Conservation (phyloP, 1,284 basidiomycete genomes). For the Puccinia horiana region DNA sequence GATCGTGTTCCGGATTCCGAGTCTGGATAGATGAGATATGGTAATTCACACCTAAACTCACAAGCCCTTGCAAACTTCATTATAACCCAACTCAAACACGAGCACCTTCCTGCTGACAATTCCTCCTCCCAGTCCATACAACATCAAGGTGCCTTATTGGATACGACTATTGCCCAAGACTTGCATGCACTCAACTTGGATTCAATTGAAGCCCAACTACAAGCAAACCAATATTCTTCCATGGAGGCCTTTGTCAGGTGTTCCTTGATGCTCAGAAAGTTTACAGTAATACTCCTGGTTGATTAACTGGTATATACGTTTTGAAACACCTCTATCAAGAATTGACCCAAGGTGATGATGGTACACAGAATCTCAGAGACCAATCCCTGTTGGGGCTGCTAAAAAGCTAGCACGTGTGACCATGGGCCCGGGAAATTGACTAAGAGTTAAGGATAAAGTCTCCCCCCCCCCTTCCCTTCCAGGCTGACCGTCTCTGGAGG, state of each 20-base stretch:
- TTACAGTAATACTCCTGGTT: conserved; percentile 28
- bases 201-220: conserved; percentile 10
- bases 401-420: conserved; percentile 74
- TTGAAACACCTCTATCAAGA: conserved; percentile 73
- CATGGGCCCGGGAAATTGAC: conserved; percentile 76
- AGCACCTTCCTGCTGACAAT: conserved; percentile 23
- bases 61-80: conserved; percentile 19
- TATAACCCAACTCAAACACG: conserved; percentile 19
- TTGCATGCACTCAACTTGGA: conserved; percentile 27
- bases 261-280: conserved; percentile 19
- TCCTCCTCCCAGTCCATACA: background rate
- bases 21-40: conserved; percentile 36
- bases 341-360: conserved; percentile 65
- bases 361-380: conserved; percentile 53
- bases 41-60: conserved; percentile 8
- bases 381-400: conserved; percentile 65
- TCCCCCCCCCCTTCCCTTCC: too few relatives aligned
- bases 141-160: background rate
- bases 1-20: conserved; percentile 35
- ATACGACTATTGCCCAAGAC: conserved; percentile 28
- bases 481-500: too few relatives aligned
- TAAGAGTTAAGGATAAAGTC: conserved; percentile 70
- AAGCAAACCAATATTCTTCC: conserved; percentile 1
- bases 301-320: conserved; percentile 19
- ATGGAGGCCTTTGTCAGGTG: conserved; percentile 14